Evolutionary conservation across 345 rosid species (phyloP), one percentile per base, ranked within the genome.

Genomic region (Anastatica hierochuntica): DNA sequence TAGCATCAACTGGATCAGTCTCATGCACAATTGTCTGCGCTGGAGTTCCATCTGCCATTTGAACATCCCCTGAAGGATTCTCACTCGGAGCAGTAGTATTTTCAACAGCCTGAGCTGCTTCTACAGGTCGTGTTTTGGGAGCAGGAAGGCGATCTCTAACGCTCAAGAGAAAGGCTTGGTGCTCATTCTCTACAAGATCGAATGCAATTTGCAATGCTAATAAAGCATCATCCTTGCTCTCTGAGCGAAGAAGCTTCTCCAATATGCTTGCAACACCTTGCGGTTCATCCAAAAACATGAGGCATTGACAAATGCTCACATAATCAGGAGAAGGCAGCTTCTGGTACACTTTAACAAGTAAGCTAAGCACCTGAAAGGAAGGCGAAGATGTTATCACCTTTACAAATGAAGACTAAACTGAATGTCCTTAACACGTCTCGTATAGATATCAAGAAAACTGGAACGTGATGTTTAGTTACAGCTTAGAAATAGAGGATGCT

Each of bases 101-200:
- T 53, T 68, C 76, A 64, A 33, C 80, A 7, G 83, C 68, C 69
- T 72, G 88, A 38, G 43, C 75, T 43, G 79, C 35, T 59, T 79
- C 96, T 41, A 69, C 55, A 64, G 78, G 63, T 33, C 60, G 78
- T 51, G 81, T 34, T 64, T 79, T 94, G 13, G 90, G 90, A 41
- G 63, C 68, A 29, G 95, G 74, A 58, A 94, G 90, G 43, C 75
- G 85, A 70, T 80, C 83, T 72, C 89, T 79, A 36, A 94, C 95
- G 70, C 84, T 89, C 62, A 94, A 60, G 51, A 94, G 95, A 80
- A 94, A 88, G 62, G 97, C 97, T 67, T 89, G 97, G 71, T 82
- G 95, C 77, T 94, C 99, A 44, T 88, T 94, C 84, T 94, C 97
- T 30, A 86, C 87, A 57, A 94, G 97, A 70, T 94, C 97, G 70